Base-by-base conservation (phyloP, 75 land plant species). In the Selaginella tamariscina region DNA sequence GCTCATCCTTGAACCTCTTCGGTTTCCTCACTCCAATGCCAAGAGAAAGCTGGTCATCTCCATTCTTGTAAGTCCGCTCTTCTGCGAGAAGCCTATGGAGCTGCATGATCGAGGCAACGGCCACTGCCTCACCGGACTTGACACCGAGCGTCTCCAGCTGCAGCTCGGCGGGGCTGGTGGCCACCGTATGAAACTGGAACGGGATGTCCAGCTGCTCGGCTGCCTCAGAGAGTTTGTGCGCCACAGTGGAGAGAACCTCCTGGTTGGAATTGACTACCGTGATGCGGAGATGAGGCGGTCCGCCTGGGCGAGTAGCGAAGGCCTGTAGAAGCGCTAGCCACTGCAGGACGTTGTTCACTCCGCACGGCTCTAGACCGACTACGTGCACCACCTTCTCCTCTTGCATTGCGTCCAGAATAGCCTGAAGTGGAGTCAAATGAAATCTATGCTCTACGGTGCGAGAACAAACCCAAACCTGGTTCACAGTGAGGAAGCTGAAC, bases 161-260 rank as follows among this genome's bases (percentile, higher is more conserved):
- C 23, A 86, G 80, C 64, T 54, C n/a, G 27, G 84, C 83, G n/a
- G 82, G 54, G 29, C 31, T 57, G 56, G 68, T 63, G 0, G 79
- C 81, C 1, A 86, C 67, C 21, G 83, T 71, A 30, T 77, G 76
- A 76, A 88, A 88, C 70, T 88, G 91, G 71, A 88, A 88, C 0
- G 91, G 85, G 20, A 88, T 74, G 57, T 88, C 91, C 44, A 88
- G 64, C 33, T 70, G 75, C 74, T 88, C 85, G 1, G 91, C 91
- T 55, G 79, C 83, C 33, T 85, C 79, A 0, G 78, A 67, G 55
- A 88, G 69, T 30, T 72, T 65, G 21, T 49, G 68, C 0, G 83
- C 85, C 32, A 69, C 68, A 28, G 78, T 83, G 29, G 78, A 79
- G 18, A 85, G 56, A 0, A 85, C 77, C 69, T 85, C 85, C 21